Evolutionary conservation across 208 protist genomes (phyloP).

Genomic region (Acanthamoeba lenticulata): DNA sequence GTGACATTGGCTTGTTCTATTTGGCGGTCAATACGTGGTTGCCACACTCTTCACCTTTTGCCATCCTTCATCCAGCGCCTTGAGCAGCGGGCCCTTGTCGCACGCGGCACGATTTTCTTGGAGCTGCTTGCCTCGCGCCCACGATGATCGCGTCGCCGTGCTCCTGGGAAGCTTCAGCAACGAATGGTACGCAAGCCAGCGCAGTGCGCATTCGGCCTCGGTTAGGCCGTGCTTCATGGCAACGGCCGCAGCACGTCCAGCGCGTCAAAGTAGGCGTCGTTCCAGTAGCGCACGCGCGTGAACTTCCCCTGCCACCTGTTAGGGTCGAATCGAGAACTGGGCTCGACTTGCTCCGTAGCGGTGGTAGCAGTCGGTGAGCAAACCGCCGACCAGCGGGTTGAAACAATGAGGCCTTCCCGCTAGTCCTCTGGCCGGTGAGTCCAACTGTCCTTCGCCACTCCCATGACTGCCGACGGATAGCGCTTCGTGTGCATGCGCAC

Average conservation of each 20-base stretch:
- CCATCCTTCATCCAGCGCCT: too few relatives aligned
- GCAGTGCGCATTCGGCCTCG: conserved; percentile 18
- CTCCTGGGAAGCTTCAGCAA: conserved; percentile 33
- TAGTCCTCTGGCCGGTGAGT: conserved; percentile 33
- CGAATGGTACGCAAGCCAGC: conserved; percentile 60
- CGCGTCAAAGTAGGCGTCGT: conserved; percentile 50
- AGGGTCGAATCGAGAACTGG: conserved; percentile 28
- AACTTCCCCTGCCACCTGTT: not conserved
- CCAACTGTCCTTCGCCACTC: not conserved
- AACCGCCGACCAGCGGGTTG: conserved; percentile 56
- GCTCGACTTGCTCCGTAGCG: conserved; percentile 13
- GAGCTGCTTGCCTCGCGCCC: conserved; percentile 62
- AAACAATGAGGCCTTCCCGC: conserved; percentile 19
- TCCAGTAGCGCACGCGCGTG: conserved; percentile 61
- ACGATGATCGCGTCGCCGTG: conserved; percentile 61
- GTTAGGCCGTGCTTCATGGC: conserved; percentile 9
- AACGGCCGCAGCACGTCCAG: conserved; percentile 46
- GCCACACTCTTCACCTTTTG: too few relatives aligned
- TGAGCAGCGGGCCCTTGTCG: conserved; percentile 32
- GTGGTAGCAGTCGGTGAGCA: conserved; percentile 44
- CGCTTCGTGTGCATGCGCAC: too few relatives aligned
- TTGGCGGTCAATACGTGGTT: too few relatives aligned
- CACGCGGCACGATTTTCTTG: conserved; percentile 37
- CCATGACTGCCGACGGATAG: not conserved
- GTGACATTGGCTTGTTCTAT: too few relatives aligned